Percentiles rank a stretch among this genome's conserved stretches.
Conservation (phyloP, 2,329 filamentous ascomycete genomes). For the Pestalotiopsis sp. region DNA sequence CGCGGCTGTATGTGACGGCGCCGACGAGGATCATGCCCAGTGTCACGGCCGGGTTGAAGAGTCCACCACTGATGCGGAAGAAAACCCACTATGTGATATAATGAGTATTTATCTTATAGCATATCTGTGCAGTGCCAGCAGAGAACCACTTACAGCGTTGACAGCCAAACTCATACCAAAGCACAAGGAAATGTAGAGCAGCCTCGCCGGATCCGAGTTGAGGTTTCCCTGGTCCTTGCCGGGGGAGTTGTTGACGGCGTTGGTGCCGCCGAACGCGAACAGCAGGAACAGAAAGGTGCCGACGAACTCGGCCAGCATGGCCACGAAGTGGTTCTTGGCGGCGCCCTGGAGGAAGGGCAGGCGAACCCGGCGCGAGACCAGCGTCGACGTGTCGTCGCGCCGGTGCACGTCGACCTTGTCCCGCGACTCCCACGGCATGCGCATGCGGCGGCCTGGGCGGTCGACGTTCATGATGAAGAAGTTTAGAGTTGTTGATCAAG, state of each 20-base stretch:
- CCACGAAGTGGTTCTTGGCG: constrained; percentile 6
- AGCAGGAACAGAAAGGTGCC: constrained; percentile 45
- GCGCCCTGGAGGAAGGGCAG: neutral
- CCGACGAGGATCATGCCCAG: constrained; percentile 15
- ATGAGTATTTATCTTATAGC: neutral
- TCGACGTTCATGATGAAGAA: constrained; percentile 11
- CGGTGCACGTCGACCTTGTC: neutral
- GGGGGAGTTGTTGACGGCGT: constrained; percentile 22
- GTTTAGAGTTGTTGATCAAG: too few species aligned
- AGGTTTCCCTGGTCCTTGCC: constrained; percentile 9
- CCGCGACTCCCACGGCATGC: constrained; percentile 9
- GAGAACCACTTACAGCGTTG: constrained; percentile 22
- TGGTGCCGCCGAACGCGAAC: constrained; percentile 41
- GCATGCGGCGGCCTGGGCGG: constrained; percentile 7
- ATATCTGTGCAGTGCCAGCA: neutral
- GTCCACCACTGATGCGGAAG: constrained; percentile 32
- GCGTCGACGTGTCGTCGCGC: neutral
- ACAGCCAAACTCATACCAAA: constrained; percentile 34
- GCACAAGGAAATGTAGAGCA: constrained; percentile 30
- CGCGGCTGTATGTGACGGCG: constrained; percentile 7
- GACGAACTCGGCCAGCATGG: constrained; percentile 35
- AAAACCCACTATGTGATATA: constrained; percentile 32
- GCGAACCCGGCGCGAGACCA: neutral
- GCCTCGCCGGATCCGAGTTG: neutral
- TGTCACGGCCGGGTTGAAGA: constrained; percentile 17